Base-by-base conservation (phyloP, 306 rosid genomes). In the Urtica urens region DNA sequence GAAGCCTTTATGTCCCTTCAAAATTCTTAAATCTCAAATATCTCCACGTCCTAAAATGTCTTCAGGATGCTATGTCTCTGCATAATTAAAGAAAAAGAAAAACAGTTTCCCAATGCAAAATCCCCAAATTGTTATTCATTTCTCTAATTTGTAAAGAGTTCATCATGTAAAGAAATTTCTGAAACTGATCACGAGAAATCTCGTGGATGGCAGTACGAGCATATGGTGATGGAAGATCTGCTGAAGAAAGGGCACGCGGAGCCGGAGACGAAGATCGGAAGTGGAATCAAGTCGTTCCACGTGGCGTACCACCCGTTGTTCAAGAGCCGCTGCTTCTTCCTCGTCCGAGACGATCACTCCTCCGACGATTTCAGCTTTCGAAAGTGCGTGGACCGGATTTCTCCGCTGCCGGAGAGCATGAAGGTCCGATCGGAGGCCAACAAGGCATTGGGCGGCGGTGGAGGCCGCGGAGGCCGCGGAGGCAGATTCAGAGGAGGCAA, bases 361-460 rank as follows among this genome's bases (percentile, higher is more conserved):
- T 51, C 38, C 10, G 93, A 88, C 58, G 94, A 88, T 55, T 88
- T 88, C 53, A 80, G 96, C 79, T 88, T 83, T 71, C 70, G 96
- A 23, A 88, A 83, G 73, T 88, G 95, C 27, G 88, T 83, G 30
- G 77, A 88, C 68, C 76, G 52, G 25, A 83, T 88, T 30, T 78
- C 74, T 52, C 88, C 93, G 33, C 60, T 88, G 75, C 96, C 96
- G 3, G 86, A 76, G 43, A 77, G 66, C 49, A 70, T 88, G 93
- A 81, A 71, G 43, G 14, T 61, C 47, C 69, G 67, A 47, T 17
- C 51, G 24, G 78, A 67, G n/a, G 84, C 53, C 19, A 75, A 80
- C 67, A 73, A 17, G 64, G 70, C 65, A 35, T 67, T 78, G 13
- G 73, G 76, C 5, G 75, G 87, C 18, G 63, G 64, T 13, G 66